Evolutionary conservation across 371 early-diverging fungal species (phyloP).

Genomic region (Gilbertella persicaria): DNA sequence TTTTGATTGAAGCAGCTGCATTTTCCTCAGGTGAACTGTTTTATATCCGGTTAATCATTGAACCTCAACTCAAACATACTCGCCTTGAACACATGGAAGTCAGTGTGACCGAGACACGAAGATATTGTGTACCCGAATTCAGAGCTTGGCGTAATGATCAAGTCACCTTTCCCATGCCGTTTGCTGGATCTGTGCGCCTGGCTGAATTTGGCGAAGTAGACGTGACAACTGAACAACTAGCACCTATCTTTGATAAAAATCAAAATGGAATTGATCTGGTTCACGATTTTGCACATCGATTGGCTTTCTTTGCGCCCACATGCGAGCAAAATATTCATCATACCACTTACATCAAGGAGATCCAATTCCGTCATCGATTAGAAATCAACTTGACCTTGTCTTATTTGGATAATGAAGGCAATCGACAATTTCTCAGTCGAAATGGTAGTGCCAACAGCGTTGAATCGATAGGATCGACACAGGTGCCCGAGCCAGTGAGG

Average conservation of each 20-base stretch:
- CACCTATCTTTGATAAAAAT: slow-evolving; percentile 27
- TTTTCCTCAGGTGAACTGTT: slow-evolving; percentile 47
- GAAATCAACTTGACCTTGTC: slow-evolving; percentile 35
- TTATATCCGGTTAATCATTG: slow-evolving; percentile 35
- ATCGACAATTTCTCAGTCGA: slow-evolving; percentile 8
- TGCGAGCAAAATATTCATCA: slow-evolving; percentile 41
- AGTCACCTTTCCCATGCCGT: slow-evolving; percentile 23
- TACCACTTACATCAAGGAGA: slow-evolving; percentile 38
- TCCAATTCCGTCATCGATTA: slow-evolving; percentile 34
- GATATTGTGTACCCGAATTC: slow-evolving; percentile 36
- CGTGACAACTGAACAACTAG: slow-evolving; percentile 23
- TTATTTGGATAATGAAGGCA: slow-evolving; percentile 27
- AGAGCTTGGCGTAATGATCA: slow-evolving; percentile 33
- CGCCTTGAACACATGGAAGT: slow-evolving; percentile 38
- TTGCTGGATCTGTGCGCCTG: slow-evolving; percentile 32
- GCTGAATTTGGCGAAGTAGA: slow-evolving; percentile 26
- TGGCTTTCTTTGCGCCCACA: slow-evolving; percentile 41
- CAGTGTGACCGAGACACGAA: slow-evolving; percentile 29
- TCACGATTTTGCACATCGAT: slow-evolving; percentile 40
- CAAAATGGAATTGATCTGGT: slow-evolving; percentile 25
- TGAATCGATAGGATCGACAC: not conserved
- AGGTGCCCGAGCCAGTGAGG: not conserved
- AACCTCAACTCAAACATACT: slow-evolving; percentile 41
- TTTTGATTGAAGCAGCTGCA: slow-evolving; percentile 43
- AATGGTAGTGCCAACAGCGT: slow-evolving; percentile 6